Base-by-base conservation (phyloP, 2,329 filamentous ascomycete genomes). In the Penicillium sp. region DNA sequence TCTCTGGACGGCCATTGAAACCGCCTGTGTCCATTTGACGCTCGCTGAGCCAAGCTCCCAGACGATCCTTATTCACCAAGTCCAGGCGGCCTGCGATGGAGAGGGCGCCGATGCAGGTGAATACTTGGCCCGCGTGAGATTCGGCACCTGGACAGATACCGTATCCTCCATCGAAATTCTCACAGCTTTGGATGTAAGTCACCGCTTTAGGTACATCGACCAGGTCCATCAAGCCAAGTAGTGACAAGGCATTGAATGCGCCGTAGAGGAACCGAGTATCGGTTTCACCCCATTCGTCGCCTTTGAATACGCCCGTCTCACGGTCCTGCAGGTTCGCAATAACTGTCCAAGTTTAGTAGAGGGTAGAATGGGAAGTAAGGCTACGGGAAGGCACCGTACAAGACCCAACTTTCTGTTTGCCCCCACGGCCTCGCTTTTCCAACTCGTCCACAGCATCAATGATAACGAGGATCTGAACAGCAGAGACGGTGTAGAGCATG, bases 191-290 rank as follows among this genome's bases (percentile, higher is more conserved):
- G 41, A 98, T 73, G 59, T 95, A 81, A 4, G 76, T 69, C 6
- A 94, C 84, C 0, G 89, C 89, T 59, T 84, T 85, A 41, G 83
- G 72, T 4, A 95, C 75, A 56, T 98, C 77, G 45, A 94, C 77
- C 2, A 89, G 63, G 31, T 81, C 68, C 32, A 93, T 68, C 23
- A 89, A 72, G 4, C 77, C 77, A 12, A 98, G 74, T 7, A 98
- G 76, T 0, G 90, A 95, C 11, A 98, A 73, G 0, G 87, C 86
- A 60, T 93, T 94, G 39, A 98, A 73, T 6, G 87, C 88, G 23
- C 84, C 84, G 59, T 94, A 96, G 8, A 98, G 73, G 60, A 98
- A 98, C 15, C 92, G 80, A 0, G 92, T 96, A 65, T 98, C 92
- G 47, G 84, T 82, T 64, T 98, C 92, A 20, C 92, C 92, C 89